These are phyloP conservation scores for Leishmania braziliensis DNA, from an alignment of 208 protist genomes.

Conservation along the genomic window DNA sequence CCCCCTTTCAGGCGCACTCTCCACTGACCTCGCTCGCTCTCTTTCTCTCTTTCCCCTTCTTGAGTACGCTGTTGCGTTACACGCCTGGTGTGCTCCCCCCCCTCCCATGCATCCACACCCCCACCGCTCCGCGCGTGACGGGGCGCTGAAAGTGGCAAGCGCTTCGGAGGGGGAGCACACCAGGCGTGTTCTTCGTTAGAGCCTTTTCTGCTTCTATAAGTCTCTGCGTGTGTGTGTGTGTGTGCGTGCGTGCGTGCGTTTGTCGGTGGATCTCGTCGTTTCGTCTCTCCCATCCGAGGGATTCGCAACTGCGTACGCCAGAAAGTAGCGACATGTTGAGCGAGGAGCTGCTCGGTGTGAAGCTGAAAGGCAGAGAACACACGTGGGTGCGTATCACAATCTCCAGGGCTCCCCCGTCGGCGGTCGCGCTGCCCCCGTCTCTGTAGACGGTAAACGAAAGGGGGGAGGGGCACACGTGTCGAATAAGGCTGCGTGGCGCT, in stretches of 20 bases:
- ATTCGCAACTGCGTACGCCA: background rate
- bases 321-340: background rate
- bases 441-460: too few relatives aligned
- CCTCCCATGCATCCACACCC: background rate
- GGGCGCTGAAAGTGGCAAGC: too few relatives aligned
- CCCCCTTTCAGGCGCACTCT: background rate
- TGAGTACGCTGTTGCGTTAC: background rate
- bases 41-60: background rate
- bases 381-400: background rate
- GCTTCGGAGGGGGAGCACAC: too few relatives aligned
- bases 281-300: background rate
- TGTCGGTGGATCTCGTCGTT: background rate
- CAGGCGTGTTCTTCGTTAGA: too few relatives aligned
- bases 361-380: background rate
- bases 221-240: background rate
- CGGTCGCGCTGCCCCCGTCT: too few relatives aligned
- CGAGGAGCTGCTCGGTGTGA: too few relatives aligned
- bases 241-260: background rate
- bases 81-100: too few relatives aligned
- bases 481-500: background rate
- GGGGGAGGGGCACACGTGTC: background rate
- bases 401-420: background rate
- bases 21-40: too few relatives aligned
- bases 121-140: background rate
- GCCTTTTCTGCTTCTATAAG: too few relatives aligned